phyloP scores from a whole-genome alignment of 2,329 filamentous ascomycete species.

The Botryosphaeria agaves region DNA sequence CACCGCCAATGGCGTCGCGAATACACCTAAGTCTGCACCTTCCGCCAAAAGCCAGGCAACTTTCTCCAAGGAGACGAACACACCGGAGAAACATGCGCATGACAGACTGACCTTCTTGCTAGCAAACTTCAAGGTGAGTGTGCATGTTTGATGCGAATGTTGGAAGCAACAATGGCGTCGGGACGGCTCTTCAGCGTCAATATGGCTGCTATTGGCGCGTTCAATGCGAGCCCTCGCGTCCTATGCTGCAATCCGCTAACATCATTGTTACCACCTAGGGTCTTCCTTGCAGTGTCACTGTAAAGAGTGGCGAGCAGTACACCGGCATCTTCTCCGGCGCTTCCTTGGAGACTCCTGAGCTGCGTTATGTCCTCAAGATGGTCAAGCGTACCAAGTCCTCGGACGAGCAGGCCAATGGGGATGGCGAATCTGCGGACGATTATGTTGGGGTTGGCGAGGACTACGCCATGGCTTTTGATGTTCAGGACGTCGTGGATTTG shows the following conservation, averaged over 20 bases:
- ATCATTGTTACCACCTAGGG: conserved; percentile 25
- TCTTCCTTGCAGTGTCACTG: conserved; percentile 34
- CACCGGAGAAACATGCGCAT: conserved; percentile 39
- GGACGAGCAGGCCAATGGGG: conserved; percentile 28
- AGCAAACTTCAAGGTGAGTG: conserved; percentile 39
- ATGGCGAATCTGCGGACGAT: conserved; percentile 19
- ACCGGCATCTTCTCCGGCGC: conserved; percentile 43
- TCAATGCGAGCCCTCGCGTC: no score
- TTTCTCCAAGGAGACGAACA: conserved; percentile 29
- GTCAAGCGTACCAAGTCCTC: conserved; percentile 32
- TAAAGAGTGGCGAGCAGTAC: conserved; percentile 43
- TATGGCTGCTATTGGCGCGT: no score
- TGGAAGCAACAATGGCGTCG: no score
- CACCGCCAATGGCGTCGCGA: conserved; percentile 36
- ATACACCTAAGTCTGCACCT: conserved; percentile 12
- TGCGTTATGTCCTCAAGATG: conserved; percentile 47
- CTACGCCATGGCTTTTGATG: conserved; percentile 40
- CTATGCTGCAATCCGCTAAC: conserved; percentile 1
- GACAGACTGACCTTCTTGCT: conserved; percentile 42
- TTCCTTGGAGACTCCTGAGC: conserved; percentile 32
- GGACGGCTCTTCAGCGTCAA: no score
- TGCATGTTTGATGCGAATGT: not conserved
- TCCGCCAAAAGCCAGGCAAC: conserved; percentile 17
- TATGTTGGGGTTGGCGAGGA: conserved; percentile 30
- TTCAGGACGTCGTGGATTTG: conserved; percentile 42